These are phyloP conservation scores for Mucor velutinosus DNA, from an alignment of 371 early-diverging fungal genomes.

Conservation along the genomic window DNA sequence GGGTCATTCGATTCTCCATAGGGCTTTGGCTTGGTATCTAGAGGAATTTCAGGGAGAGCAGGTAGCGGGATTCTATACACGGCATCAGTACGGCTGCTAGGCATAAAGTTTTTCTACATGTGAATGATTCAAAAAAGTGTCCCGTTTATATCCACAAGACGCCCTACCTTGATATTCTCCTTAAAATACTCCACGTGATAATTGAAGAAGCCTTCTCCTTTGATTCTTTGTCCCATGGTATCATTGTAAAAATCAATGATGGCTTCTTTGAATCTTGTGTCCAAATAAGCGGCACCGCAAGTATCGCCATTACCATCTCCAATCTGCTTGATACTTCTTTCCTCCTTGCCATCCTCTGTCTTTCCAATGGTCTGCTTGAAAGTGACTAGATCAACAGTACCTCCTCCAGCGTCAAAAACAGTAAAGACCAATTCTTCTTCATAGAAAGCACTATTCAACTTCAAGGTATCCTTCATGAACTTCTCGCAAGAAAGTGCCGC, in stretches of 20 bases:
- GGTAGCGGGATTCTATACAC: not conserved
- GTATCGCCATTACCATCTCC: constrained; percentile 48
- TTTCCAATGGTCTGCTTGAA: constrained; percentile 20
- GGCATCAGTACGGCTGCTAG: not conserved
- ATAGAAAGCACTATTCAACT: not conserved
- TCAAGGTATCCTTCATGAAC: not conserved
- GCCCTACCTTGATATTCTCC: not conserved
- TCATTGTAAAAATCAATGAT: not conserved
- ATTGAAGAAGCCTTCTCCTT: not conserved
- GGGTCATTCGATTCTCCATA: not conserved
- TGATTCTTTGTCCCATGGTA: not conserved
- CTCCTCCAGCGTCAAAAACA: constrained; percentile 65
- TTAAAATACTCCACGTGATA: not conserved
- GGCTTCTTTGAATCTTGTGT: constrained; percentile 30
- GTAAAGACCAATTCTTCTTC: constrained; percentile 42
- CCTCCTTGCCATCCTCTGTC: constrained; percentile 23
- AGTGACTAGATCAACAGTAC: constrained; percentile 59
- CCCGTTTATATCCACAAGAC: not conserved
- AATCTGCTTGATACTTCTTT: constrained; percentile 6
- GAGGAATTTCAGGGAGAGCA: not conserved
- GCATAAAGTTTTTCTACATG: not conserved
- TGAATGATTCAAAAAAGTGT: not conserved
- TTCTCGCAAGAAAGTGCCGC: constrained; percentile 40
- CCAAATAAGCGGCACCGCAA: constrained; percentile 54
- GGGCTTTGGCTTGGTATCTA: not conserved